Conservation (phyloP, 2,329 filamentous ascomycete genomes). For the Microsporum canis region DNA sequence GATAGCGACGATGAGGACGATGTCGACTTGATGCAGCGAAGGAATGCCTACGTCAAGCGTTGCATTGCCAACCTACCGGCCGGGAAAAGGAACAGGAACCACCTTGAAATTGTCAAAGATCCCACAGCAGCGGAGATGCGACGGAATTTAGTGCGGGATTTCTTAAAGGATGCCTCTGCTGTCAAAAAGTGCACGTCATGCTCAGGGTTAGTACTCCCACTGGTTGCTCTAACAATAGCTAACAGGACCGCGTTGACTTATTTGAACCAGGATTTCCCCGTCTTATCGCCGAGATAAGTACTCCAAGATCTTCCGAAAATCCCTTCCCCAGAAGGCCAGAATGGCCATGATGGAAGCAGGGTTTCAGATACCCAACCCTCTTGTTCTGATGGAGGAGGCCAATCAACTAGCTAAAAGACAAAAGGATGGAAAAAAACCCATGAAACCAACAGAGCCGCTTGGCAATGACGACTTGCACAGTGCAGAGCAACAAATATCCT, state of each 20-base stretch:
- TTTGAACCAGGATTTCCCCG: constrained; percentile 54
- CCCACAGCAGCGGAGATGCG: constrained; percentile 71
- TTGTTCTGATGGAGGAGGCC: constrained; percentile 47
- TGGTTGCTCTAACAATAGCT: not conserved
- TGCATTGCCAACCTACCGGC: constrained; percentile 52
- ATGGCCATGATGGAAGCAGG: constrained; percentile 61
- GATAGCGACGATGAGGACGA: constrained; percentile 52
- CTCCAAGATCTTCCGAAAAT: constrained; percentile 86
- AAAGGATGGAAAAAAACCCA: constrained; percentile 15
- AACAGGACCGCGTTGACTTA: constrained; percentile 12
- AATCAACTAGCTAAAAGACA: constrained; percentile 29
- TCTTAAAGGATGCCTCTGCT: constrained; percentile 61
- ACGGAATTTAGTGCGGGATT: constrained; percentile 65
- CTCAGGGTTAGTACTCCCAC: constrained; percentile 35
- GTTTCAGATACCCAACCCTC: constrained; percentile 58
- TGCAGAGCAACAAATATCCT: constrained; percentile 47
- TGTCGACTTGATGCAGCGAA: constrained; percentile 43
- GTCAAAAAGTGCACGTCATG: constrained; percentile 59
- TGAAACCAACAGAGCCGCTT: constrained; percentile 17
- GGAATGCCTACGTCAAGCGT: constrained; percentile 59
- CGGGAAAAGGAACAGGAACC: constrained; percentile 32
- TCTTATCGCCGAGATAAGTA: constrained; percentile 79
- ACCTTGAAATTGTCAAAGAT: constrained; percentile 54
- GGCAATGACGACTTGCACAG: constrained; percentile 50
- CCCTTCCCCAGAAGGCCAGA: constrained; percentile 61